These are phyloP conservation scores for Emmonsia crescens DNA, from an alignment of 2,329 filamentous ascomycete genomes.

Conservation along the genomic window DNA sequence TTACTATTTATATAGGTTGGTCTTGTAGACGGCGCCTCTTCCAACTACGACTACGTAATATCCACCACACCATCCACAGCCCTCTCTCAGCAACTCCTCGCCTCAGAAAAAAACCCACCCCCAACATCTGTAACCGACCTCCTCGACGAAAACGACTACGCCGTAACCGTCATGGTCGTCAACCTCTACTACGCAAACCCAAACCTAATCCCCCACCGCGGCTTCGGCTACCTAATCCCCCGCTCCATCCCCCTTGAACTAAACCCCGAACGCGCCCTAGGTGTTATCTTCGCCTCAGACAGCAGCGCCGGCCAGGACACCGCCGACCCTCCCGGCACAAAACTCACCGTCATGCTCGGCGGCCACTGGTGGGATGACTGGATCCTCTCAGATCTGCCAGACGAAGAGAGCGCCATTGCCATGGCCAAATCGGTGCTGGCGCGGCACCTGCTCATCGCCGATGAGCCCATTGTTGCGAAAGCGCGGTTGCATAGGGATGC, in stretches of 20 bases:
- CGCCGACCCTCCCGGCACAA: constrained; percentile 50
- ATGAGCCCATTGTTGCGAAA: constrained; percentile 49
- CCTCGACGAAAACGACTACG: constrained; percentile 38
- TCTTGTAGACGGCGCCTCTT: not conserved
- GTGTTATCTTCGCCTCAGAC: constrained; percentile 84
- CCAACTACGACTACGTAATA: constrained; percentile 19
- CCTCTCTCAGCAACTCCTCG: constrained; percentile 10
- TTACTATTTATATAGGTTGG: not conserved
- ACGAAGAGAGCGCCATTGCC: constrained; percentile 51
- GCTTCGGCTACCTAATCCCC: constrained; percentile 89
- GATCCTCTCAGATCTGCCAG: constrained; percentile 44
- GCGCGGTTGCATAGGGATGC: constrained; percentile 57
- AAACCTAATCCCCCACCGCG: constrained; percentile 52
- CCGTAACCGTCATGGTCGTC: constrained; percentile 80
- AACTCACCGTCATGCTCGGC: constrained; percentile 87
- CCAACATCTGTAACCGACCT: constrained; percentile 13
- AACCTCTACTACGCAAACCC: constrained; percentile 72
- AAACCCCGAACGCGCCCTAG: constrained; percentile 74
- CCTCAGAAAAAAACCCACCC: not conserved
- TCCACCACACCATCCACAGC: constrained; percentile 16
- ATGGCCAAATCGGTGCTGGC: constrained; percentile 61
- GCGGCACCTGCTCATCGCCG: constrained; percentile 63
- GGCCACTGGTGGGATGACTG: constrained; percentile 79
- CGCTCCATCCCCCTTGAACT: constrained; percentile 56
- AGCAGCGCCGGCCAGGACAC: constrained; percentile 47